Conservation (phyloP, 2,329 filamentous ascomycete species). For the Niveomyces coronatus region DNA sequence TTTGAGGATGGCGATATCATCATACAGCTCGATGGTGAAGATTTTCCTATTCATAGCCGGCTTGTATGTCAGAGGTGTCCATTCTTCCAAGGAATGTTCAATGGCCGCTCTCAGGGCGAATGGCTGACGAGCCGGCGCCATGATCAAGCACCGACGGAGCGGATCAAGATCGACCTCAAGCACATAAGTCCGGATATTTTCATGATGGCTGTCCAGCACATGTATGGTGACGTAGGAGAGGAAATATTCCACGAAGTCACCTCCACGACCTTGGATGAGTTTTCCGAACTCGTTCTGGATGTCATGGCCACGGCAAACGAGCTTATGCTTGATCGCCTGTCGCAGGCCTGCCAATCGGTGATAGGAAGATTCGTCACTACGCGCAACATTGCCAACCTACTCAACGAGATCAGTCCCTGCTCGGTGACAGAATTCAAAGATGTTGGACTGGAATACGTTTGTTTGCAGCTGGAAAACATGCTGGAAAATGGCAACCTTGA, state of each 20-base stretch:
- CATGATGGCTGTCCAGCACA: constrained; percentile 62
- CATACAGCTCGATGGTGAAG: constrained; percentile 67
- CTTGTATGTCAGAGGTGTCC: constrained; percentile 76
- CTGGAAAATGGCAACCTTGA: constrained; percentile 83
- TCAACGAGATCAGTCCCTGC: constrained; percentile 80
- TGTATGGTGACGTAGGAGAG: constrained; percentile 75
- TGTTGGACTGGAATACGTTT: constrained; percentile 81
- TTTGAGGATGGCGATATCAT: constrained; percentile 73
- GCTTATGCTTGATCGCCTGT: constrained; percentile 85
- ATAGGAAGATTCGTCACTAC: constrained; percentile 77
- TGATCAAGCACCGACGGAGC: constrained; percentile 23
- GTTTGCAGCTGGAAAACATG: constrained; percentile 81
- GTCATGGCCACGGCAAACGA: constrained; percentile 87
- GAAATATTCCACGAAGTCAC: constrained; percentile 74
- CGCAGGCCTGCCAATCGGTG: constrained; percentile 77
- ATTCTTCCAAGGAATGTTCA: constrained; percentile 85
- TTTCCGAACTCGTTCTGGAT: constrained; percentile 82
- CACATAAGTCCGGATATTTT: constrained; percentile 70
- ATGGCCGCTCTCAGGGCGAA: constrained; percentile 72
- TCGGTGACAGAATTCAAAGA: constrained; percentile 80
- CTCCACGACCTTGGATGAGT: constrained; percentile 63
- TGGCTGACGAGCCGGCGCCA: constrained; percentile 70
- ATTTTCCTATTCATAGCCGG: constrained; percentile 63
- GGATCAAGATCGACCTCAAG: constrained; percentile 65
- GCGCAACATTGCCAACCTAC: constrained; percentile 73